Evolutionary conservation across 2,329 filamentous ascomycete genomes (phyloP).

Genomic region (Lachnellula occidentalis): DNA sequence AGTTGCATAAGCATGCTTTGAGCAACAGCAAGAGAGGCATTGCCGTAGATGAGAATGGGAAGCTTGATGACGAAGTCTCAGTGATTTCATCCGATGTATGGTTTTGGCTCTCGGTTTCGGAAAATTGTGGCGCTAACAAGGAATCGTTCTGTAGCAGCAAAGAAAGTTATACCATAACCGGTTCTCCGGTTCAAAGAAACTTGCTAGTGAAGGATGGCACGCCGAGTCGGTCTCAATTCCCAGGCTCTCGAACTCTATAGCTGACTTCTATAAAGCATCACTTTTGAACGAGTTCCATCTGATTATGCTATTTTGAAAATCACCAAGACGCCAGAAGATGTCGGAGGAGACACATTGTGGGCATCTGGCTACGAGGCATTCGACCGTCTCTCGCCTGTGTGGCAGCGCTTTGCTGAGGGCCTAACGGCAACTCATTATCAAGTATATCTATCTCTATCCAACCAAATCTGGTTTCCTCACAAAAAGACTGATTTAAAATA

Average conservation of each 20-base stretch:
- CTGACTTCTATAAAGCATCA: conserved; percentile 31
- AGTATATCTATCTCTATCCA: not conserved
- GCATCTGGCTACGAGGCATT: conserved; percentile 49
- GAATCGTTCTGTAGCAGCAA: conserved; percentile 6
- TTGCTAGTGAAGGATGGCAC: conserved; percentile 46
- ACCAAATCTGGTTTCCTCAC: no score
- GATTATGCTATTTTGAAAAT: conserved; percentile 49
- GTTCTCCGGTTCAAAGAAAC: conserved; percentile 44
- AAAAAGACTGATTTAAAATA: not conserved
- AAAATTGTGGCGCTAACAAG: not conserved
- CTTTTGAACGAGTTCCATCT: conserved; percentile 46
- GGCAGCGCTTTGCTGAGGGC: conserved; percentile 15
- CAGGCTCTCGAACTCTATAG: not conserved
- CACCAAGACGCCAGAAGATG: conserved; percentile 36
- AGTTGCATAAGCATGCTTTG: conserved; percentile 50
- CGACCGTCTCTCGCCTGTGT: conserved; percentile 44
- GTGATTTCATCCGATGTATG: conserved; percentile 46
- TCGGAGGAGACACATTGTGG: conserved; percentile 44
- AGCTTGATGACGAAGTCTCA: conserved; percentile 49
- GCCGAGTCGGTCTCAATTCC: conserved; percentile 33
- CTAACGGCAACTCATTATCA: conserved; percentile 17
- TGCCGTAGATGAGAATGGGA: conserved; percentile 43
- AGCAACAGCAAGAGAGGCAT: conserved; percentile 44
- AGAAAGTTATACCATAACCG: conserved; percentile 39
- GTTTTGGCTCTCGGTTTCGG: not conserved